Conservation (phyloP, 169 alveolate species). For the Miamiensis avidus region DNA sequence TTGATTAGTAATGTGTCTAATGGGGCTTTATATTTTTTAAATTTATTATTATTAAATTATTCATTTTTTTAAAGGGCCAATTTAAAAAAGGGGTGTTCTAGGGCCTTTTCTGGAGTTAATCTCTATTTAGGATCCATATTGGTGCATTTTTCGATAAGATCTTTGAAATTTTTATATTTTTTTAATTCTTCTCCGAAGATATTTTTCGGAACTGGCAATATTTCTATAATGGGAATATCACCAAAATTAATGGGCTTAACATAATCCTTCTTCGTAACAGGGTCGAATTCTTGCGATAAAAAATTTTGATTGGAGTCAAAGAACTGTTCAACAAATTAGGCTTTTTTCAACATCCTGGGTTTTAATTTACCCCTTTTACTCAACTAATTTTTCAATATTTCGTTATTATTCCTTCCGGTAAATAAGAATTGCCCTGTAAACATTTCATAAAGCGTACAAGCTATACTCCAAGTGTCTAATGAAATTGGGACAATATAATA, state of each 20-base stretch:
- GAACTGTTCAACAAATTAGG: constrained; percentile 32
- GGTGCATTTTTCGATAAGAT: constrained; percentile 93
- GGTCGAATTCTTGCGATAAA: constrained; percentile 47
- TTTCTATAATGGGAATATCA: constrained; percentile 31
- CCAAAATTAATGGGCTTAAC: constrained; percentile 41
- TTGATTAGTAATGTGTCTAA: too few relatives aligned
- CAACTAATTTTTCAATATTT: constrained; percentile 69
- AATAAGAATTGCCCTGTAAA: constrained; percentile 97
- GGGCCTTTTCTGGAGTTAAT: constrained; percentile 95
- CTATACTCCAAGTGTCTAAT: constrained; percentile 97
- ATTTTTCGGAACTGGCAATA: constrained; percentile 2
- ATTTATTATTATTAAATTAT: too few relatives aligned
- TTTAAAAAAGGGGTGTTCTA: constrained; percentile 91
- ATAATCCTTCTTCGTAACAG: constrained; percentile 36
- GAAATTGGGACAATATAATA: constrained; percentile 21
- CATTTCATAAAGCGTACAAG: constrained; percentile 95
- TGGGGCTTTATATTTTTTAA: too few relatives aligned
- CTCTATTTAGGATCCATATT: constrained; percentile 95
- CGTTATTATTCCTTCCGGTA: constrained; percentile 79
- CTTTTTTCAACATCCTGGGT: constrained; percentile 58
- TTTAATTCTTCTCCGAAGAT: constrained; percentile 40
- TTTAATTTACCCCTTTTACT: constrained; percentile 69
- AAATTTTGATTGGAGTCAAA: constrained; percentile 44
- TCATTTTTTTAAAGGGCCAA: too few relatives aligned
- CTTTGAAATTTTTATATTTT: constrained; percentile 78